These are phyloP conservation scores for Aspergillus diversus DNA, from an alignment of 495 filamentous ascomycete species.

Conservation along the genomic window DNA sequence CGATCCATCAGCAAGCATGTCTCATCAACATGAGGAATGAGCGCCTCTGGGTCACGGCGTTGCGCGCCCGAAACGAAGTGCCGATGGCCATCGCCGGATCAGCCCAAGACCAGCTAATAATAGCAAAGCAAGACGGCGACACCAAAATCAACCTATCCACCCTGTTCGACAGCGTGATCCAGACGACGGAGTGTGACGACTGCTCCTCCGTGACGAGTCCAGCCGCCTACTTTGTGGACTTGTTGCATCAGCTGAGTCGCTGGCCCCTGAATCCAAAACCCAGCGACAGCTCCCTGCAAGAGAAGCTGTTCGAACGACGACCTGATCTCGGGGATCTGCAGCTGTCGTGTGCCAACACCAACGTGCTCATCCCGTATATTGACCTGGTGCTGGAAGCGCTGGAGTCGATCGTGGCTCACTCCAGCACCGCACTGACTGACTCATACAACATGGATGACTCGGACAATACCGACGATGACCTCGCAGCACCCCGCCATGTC, in stretches of 20 bases:
- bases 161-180: constrained; percentile 1
- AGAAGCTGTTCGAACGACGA: not conserved
- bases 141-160: not conserved
- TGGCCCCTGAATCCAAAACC: not conserved
- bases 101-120: not conserved
- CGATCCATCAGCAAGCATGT: not conserved
- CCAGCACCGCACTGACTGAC: not conserved
- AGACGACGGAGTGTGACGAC: not conserved
- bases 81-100: not conserved
- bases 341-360: constrained; percentile 4
- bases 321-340: not conserved
- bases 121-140: not conserved
- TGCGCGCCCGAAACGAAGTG: not conserved
- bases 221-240: not conserved
- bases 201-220: not conserved
- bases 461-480: not conserved
- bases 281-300: not conserved
- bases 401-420: not conserved
- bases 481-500: not conserved
- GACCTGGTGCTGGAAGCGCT: not conserved
- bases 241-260: not conserved
- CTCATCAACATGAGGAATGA: not conserved
- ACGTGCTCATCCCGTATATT: not conserved
- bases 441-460: constrained; percentile 2
- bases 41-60: not conserved